Evolutionary conservation across 306 rosid species (phyloP), one percentile per base, ranked within the genome.

Genomic region (Lathyrus tuberosus): DNA sequence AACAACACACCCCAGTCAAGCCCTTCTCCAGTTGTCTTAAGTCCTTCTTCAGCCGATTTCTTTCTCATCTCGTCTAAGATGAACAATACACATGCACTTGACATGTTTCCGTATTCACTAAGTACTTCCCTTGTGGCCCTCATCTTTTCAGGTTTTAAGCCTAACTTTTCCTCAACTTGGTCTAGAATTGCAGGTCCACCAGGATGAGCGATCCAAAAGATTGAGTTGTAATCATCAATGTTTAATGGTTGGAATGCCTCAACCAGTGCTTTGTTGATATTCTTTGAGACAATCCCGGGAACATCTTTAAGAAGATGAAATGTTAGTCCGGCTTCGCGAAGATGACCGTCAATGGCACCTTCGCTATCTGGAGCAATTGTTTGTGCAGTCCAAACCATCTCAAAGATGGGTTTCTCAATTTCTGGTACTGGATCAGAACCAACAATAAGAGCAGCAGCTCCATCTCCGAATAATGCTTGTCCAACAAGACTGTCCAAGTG

Each of bases 101-200:
- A 51, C 57, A 51, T 87, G 71, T 90, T 90, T 0, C 94, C 96
- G 13, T 74, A 90, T 8, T 87, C 91, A 4, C 85, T 82, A 0
- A 87, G 81, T 10, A 90, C 8, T 24, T 54, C 10, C 0, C 63
- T 14, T 3, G 41, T n/a, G 12, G 38, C 38, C 3, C 1, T 28
- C 40, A 57, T 13, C 12, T 57, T 57, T 28, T 57, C 63, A 3
- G 38, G 11, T 4, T 57, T 57, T 11, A 57, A 14, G 1, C 3
- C 40, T 14, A 57, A 1, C 5, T 57, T 57, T 28, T 57, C 10
- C 3, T 57, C 63, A 1, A 57, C 18, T 14, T 57, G 63, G 0
- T 57, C 63, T 14, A 57, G 11, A 28, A 57, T 57, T 13, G 63
- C 63, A 6, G 63, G 63, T 1, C 63, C 63, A 28, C 63, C 63